A percentile compares a stretch with the other conserved stretches of the same genome.
Evolutionary conservation across 1,284 basidiomycete genomes (phyloP).

Genomic region (Phylloboletellus chloephorus): DNA sequence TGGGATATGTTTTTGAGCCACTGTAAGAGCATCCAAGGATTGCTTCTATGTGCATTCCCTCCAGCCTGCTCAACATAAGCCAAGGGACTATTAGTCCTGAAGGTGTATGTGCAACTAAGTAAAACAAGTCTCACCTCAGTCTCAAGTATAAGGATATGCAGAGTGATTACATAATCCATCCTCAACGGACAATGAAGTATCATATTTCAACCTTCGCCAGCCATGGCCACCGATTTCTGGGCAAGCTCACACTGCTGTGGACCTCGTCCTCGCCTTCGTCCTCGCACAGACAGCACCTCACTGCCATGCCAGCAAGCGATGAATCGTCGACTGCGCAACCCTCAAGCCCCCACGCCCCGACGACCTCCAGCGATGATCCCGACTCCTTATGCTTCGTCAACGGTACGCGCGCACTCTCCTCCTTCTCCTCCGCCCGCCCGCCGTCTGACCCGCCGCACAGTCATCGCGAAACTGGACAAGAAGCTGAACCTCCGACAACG

Average conservation of each 20-base stretch:
- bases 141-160: no score
- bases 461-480: constrained; percentile 84
- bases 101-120: no score
- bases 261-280: constrained; percentile 15
- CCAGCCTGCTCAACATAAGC: no score
- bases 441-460: constrained; percentile 43
- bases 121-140: no score
- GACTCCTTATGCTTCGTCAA: constrained; percentile 83
- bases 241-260: constrained; percentile 69
- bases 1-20: no score
- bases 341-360: constrained; percentile 66
- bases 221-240: constrained; percentile 75
- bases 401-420: constrained; percentile 36
- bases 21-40: no score
- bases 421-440: no score
- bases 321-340: constrained; percentile 80
- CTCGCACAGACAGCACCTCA: constrained; percentile 12
- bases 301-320: constrained; percentile 63
- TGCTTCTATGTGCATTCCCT: no score
- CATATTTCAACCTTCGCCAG: not conserved
- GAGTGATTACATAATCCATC: no score
- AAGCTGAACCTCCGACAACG: constrained; percentile 81
- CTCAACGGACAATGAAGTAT: no score
- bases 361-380: constrained; percentile 64
- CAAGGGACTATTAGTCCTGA: no score